Evolutionary conservation across 2,329 filamentous ascomycete species (phyloP).

Genomic region (Fusarium temperatum): DNA sequence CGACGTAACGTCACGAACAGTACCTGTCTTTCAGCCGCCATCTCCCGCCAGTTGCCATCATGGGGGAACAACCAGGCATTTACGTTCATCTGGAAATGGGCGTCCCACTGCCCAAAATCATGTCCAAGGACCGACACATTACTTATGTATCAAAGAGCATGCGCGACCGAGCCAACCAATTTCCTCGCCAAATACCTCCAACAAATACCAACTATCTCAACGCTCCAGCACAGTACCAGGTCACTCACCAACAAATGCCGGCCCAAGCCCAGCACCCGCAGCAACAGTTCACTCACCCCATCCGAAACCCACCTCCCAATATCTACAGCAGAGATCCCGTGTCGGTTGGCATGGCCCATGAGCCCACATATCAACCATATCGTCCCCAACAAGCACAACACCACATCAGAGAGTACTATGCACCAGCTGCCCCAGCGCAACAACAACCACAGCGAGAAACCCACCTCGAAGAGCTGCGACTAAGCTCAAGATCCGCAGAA

Average conservation of each 20-base stretch:
- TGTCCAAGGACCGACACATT: conserved; percentile 55
- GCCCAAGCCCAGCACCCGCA: conserved; percentile 9
- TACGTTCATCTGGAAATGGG: conserved; percentile 63
- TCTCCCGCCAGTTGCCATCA: conserved; percentile 10
- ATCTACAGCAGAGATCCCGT: conserved; percentile 12
- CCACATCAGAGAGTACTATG: conserved; percentile 22
- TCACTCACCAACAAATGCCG: conserved; percentile 10
- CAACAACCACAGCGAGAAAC: neutral
- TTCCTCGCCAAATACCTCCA: conserved; percentile 57
- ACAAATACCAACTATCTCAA: conserved; percentile 57
- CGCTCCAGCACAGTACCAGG: conserved; percentile 28
- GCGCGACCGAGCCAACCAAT: conserved; percentile 53
- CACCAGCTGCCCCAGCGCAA: conserved; percentile 3
- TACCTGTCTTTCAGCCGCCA: neutral
- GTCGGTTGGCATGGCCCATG: conserved; percentile 4
- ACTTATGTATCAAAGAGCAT: conserved; percentile 59
- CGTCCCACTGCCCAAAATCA: conserved; percentile 58
- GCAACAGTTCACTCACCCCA: conserved; percentile 16
- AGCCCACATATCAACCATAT: conserved; percentile 13
- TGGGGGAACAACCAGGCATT: conserved; percentile 46
- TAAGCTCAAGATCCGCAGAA: conserved; percentile 34
- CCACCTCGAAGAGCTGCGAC: conserved; percentile 1
- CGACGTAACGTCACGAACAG: neutral
- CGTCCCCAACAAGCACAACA: conserved; percentile 22
- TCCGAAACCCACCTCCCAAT: neutral